Conservation (phyloP, 2,329 filamentous ascomycete species). For the Diaporthe destruens region DNA sequence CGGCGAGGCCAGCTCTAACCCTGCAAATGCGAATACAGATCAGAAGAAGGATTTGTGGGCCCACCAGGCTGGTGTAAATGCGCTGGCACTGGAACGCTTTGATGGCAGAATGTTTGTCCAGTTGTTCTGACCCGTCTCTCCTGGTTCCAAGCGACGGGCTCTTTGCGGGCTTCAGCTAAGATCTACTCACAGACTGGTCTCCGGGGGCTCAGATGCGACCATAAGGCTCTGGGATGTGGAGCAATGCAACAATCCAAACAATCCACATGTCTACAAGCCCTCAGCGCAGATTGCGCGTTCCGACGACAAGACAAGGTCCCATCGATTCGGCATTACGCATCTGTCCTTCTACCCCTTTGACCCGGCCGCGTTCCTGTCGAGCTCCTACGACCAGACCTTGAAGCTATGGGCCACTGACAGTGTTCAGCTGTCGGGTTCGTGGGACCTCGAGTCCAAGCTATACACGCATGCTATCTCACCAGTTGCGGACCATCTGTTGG, state of each 20-base stretch:
- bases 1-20: constrained; percentile 43
- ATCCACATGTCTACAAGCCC: constrained; percentile 65
- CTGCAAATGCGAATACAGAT: constrained; percentile 45
- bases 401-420: constrained; percentile 80
- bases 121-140: neutral
- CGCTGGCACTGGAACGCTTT: constrained; percentile 83
- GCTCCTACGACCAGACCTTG: constrained; percentile 81
- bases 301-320: constrained; percentile 50
- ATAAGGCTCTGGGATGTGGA: constrained; percentile 92
- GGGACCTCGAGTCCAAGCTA: constrained; percentile 75
- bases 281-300: constrained; percentile 63
- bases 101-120: constrained; percentile 77
- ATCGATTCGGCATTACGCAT: constrained; percentile 81
- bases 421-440: constrained; percentile 72
- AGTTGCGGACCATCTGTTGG: constrained; percentile 78
- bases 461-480: constrained; percentile 85
- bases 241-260: constrained; percentile 59
- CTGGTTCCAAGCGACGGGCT: neutral
- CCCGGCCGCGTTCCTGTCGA: constrained; percentile 79
- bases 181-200: constrained; percentile 72
- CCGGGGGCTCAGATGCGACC: constrained; percentile 86
- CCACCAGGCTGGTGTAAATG: constrained; percentile 83
- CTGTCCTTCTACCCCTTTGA: constrained; percentile 85
- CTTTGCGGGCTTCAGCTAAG: neutral
- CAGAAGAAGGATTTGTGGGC: constrained; percentile 65